A percentile compares a stretch with the other conserved stretches of the same genome.
Conservation (phyloP, 192 early-diverging fungal species). For the Diversispora epigaea region DNA sequence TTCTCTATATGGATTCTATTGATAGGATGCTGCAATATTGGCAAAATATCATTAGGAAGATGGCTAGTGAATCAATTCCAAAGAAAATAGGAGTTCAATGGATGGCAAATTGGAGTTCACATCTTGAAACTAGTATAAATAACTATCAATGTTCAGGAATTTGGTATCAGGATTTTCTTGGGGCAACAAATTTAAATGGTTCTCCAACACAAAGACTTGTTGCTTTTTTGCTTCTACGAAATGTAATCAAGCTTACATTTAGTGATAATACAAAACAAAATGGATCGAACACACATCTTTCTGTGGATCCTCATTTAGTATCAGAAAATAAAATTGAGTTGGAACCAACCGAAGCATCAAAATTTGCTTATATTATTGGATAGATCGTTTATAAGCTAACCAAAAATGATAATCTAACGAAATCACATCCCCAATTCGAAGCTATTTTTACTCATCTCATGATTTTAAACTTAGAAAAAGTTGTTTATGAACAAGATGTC, state of each 20-base stretch:
- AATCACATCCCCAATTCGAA: background rate
- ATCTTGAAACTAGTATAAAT: background rate
- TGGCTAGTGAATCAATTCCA: background rate
- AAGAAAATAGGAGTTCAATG: background rate
- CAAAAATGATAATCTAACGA: background rate
- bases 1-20: background rate
- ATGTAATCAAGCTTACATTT: background rate
- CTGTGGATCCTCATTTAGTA: background rate
- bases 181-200: background rate
- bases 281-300: no score
- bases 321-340: background rate
- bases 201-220: background rate
- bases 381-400: background rate
- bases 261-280: background rate
- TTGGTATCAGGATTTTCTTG: background rate
- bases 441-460: background rate
- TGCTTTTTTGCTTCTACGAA: background rate
- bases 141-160: background rate
- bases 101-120: background rate
- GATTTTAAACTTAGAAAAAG: background rate
- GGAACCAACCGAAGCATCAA: background rate
- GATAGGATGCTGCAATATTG: background rate
- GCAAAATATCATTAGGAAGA: background rate
- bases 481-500: background rate
- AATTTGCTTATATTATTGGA: background rate